Evolutionary conservation across 208 protist genomes (phyloP), one percentile per base, ranked within the genome.

Genomic region (Leishmania martiniquensis): DNA sequence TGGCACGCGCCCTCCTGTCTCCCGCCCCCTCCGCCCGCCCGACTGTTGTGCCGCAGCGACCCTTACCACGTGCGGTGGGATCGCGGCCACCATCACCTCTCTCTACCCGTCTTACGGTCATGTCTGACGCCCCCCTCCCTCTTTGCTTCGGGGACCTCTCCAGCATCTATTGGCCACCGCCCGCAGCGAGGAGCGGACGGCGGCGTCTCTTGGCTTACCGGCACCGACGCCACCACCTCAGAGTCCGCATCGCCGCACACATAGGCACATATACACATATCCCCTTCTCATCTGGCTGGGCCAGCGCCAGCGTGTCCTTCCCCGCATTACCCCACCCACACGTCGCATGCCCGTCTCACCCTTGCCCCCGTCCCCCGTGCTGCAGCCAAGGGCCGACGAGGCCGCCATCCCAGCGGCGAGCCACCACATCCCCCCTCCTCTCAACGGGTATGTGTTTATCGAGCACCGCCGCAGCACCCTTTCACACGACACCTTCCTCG

Each of bases 401-500:
- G 47, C 59, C 72, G 62, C 60, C 54, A 75, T 85, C 72, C 75
- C 72, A 13, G 69, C 82, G 1, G 73, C 72, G 17, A 37, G 75
- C 44, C 85, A 86, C 66, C 78, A 83, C 62, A 68, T 91, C 2
- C 87, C 87, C 1, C 83, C 81, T 5, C 76, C 80, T 22, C 75
- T 93, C n/a, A 68, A 75, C 59, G 90, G 92, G 20, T 93, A 90
- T 75, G 83, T 66, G 22, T 93, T 94, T 73, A 1, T 89, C 32
- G 67, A 78, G 20, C 90, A 90, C 66, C 42, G 89, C 44, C 79
- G 80, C 39, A 91, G 85, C 39, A 80, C 85, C 3, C 62, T 82
- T 39, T 85, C 87, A 15, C 91, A 96, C 72, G 89, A 92, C 75
- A 92, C 89, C 3, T 92, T 94, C 44, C 54, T 92, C 22, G 91